Base-by-base conservation (phyloP, 2,329 filamentous ascomycete genomes). In the Westerdykella sp. region DNA sequence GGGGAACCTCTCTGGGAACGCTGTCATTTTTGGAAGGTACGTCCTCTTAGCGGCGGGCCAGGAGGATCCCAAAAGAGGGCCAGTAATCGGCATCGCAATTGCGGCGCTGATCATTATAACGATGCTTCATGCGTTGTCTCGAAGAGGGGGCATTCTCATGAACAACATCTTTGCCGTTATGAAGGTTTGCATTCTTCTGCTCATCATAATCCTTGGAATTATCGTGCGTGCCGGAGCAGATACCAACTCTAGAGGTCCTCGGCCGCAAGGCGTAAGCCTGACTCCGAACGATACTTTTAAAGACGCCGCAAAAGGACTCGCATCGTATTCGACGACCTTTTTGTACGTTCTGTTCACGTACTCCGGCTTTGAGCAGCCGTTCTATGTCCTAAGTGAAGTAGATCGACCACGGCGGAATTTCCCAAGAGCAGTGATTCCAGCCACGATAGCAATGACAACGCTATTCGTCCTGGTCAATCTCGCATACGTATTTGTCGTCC, bases 101-200 rank as follows among this genome's bases (percentile, higher is more conserved):
- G 68, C 56, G 6, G 61, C 68, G 1, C 62, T 73, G 5, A 67
- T 66, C 0, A 48, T 69, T 9, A 68, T 71, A 4, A 72, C 35
- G 37, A 32, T 32, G 12, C 12, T 32, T 16, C 12, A 78, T 43
- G 66, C 56, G 4, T 50, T 60, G 14, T 77, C 72, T 35, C 63
- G 76, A 28, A 62, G 68, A n/a, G 73, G 72, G 2, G 76, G 76
- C 3, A 75, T 79, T 39, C 51, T 65, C 18, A 50, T 78, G 22
- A 76, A 75, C 55, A 78, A 78, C 47, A 22, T 67, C 15, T 63
- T 79, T 28, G 75, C 75, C 4, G 56, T 70, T 5, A 49, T 75
- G 45, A 79, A 79, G 49, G 56, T 77, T 5, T 49, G 62, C 39
- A 68, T 77, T 1, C 64, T 79, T 1, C 39, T 77, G 2, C 57